Conservation (phyloP, 164 flowering plant species). For the Chloranthus sessilifolius region DNA sequence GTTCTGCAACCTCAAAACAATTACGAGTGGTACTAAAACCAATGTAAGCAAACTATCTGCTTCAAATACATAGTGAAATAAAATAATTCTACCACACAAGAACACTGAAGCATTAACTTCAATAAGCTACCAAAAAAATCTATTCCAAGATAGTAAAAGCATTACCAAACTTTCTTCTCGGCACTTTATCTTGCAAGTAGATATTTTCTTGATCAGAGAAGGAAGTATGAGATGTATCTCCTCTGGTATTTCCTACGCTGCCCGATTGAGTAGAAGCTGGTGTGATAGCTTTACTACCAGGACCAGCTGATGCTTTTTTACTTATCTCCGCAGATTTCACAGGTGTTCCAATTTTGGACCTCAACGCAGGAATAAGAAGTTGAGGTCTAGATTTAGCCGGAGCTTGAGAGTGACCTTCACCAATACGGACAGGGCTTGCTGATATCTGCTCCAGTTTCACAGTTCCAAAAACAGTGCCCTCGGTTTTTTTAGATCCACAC, state of each 20-base stretch:
- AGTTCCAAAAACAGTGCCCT: constrained; percentile 17
- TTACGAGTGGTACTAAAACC: constrained; percentile 1
- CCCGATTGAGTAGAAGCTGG: constrained; percentile 17
- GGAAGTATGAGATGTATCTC: constrained; percentile 20
- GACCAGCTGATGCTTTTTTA: constrained; percentile 23
- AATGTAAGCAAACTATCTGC: not conserved
- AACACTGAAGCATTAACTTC: not conserved
- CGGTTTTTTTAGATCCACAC: constrained; percentile 21
- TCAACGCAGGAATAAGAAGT: constrained; percentile 56
- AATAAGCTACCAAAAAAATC: not conserved
- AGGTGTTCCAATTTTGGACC: constrained; percentile 36
- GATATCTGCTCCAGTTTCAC: constrained; percentile 31
- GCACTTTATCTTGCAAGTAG: constrained; percentile 34
- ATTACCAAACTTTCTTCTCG: constrained; percentile 72
- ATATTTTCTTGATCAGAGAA: constrained; percentile 29
- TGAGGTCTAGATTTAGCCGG: constrained; percentile 39
- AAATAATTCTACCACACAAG: constrained; percentile 1
- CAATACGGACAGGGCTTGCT: constrained; percentile 21
- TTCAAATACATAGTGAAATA: not conserved
- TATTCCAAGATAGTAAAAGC: constrained; percentile 2
- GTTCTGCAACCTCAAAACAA: constrained; percentile 41
- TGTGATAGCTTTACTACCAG: constrained; percentile 25
- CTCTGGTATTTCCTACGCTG: constrained; percentile 24
- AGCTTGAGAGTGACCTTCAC: constrained; percentile 22
- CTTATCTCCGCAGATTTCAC: constrained; percentile 21